Evolutionary conservation across 2,329 filamentous ascomycete species (phyloP), one percentile per base, ranked within the genome.

Genomic region (Alternaria solani): DNA sequence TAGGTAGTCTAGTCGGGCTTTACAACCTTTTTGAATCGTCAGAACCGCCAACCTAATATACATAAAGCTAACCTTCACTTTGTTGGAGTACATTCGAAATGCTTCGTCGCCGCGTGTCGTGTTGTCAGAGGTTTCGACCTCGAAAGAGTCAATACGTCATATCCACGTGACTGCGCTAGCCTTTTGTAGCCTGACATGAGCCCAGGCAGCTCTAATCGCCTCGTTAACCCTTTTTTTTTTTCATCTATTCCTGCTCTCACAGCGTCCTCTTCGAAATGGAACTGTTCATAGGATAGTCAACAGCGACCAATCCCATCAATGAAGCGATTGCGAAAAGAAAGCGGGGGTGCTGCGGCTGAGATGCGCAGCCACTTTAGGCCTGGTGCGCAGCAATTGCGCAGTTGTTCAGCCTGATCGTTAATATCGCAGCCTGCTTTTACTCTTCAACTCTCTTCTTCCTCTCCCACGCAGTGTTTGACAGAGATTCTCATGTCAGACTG

Each of bases 301-400:
- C 2, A 23, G 39, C 2, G 9, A 23, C 12, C 7, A n/a, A 8
- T 16, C 12, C 25, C 23, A 4, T 16, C 12, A 43, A 26, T 3
- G 2, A 14, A 0, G 7, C 23, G 1, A 26, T 7, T 42, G 9
- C 5, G 20, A 7, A 3, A 43, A 4, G 12, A n/a, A 39, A 48
- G 52, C 16, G 41, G 42, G 52, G 20, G 20, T 23, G 20, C 38
- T 55, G 53, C 26, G 49, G 58, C 55, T 58, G 51, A 61, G 58
- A 55, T 57, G 54, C 57, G 58, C 58, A 55, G 57, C 61, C 25
- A 61, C 44, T 28, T 14, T 55, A 43, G 51, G 41, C 54, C 52
- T 55, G 23, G 36, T 43, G 20, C 49, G 56, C 43, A 38, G 49
- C 57, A 48, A 36, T 30, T 55, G 48, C 9, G 38, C 48, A 46